phyloP scores from a whole-genome alignment of 805 yeast species.

The Yarrowia divulgata region DNA sequence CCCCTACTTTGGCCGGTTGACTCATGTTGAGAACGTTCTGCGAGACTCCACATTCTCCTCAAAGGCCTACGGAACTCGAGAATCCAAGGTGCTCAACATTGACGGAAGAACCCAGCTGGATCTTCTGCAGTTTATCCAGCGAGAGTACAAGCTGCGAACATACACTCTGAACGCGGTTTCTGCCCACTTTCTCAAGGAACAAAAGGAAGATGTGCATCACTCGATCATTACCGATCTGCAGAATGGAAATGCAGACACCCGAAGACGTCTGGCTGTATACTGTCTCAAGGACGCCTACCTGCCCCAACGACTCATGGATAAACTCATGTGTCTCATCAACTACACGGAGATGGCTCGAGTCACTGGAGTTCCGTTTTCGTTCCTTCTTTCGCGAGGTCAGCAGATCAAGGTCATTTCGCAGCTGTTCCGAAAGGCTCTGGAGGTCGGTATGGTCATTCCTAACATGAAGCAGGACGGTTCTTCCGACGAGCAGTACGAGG shows the following conservation, averaged over 20 bases:
- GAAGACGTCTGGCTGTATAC: slow-evolving; percentile 94
- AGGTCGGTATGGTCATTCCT: slow-evolving; percentile 87
- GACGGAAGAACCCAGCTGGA: slow-evolving; percentile 97
- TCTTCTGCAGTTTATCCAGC: slow-evolving; percentile 86
- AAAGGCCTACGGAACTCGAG: slow-evolving; percentile 95
- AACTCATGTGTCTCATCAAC: slow-evolving; percentile 93
- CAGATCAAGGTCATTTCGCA: slow-evolving; percentile 98
- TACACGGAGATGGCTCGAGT: slow-evolving; percentile 99
- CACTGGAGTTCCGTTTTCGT: slow-evolving; percentile 97
- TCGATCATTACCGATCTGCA: slow-evolving; percentile 94
- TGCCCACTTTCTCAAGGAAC: slow-evolving; percentile 91
- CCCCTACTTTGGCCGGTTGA: slow-evolving; percentile 86
- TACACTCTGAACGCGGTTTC: slow-evolving; percentile 95
- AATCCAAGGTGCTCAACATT: slow-evolving; percentile 86
- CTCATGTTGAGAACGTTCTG: slow-evolving; percentile 71
- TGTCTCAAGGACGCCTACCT: slow-evolving; percentile 95
- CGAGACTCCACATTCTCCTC: slow-evolving; percentile 87
- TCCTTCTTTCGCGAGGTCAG: slow-evolving; percentile 88
- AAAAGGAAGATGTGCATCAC: slow-evolving; percentile 97
- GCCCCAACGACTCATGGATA: slow-evolving; percentile 86
- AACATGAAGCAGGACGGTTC: slow-evolving; percentile 82
- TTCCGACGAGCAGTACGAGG: slow-evolving; percentile 92
- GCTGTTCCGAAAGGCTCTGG: slow-evolving; percentile 87
- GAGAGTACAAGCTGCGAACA: slow-evolving; percentile 93
- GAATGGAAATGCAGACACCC: slow-evolving; percentile 88